Conservation (phyloP, 163 green algal genomes). For the Scenedesmus sp. region DNA sequence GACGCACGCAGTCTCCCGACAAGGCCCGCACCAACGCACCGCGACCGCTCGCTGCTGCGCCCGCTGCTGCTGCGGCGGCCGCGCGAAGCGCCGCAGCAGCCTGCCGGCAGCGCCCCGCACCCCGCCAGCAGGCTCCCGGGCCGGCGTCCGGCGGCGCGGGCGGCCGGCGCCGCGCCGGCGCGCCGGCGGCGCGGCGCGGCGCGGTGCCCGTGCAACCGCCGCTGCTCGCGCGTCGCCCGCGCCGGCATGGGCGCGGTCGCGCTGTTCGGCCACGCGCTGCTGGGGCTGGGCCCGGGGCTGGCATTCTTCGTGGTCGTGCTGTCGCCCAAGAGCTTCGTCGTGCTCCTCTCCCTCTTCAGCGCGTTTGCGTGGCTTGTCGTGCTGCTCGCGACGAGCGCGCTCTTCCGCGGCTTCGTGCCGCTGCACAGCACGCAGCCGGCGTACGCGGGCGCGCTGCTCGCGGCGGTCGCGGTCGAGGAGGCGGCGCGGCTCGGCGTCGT, state of each 20-base stretch:
- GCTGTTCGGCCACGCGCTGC: slow-evolving; percentile 47
- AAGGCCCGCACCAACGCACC: too few species aligned
- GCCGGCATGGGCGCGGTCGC: slow-evolving; percentile 18
- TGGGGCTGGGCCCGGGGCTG: slow-evolving; percentile 57
- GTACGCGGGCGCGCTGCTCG: slow-evolving; percentile 54
- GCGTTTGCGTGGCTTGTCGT: slow-evolving; percentile 63
- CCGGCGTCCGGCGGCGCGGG: too few species aligned
- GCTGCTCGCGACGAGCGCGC: slow-evolving; percentile 53
- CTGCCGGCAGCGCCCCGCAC: neutral
- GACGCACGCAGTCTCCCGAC: too few species aligned
- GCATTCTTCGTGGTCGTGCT: slow-evolving; percentile 62
- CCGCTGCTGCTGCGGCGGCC: slow-evolving; percentile 40
- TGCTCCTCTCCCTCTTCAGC: slow-evolving; percentile 56
- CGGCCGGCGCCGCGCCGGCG: too few species aligned
- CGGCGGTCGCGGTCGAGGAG: slow-evolving; percentile 56
- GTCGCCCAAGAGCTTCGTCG: slow-evolving; percentile 63
- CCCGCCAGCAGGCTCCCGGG: neutral
- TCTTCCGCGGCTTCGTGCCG: slow-evolving; percentile 61
- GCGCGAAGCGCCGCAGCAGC: slow-evolving; percentile 1
- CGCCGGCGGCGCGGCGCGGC: too few species aligned
- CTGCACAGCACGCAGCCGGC: slow-evolving; percentile 11
- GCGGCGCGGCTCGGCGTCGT: slow-evolving; percentile 41
- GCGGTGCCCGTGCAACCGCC: neutral
- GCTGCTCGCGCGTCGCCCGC: slow-evolving; percentile 1
- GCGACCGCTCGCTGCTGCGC: slow-evolving; percentile 19